These are phyloP conservation scores for Geranium rotundifolium DNA, from an alignment of 345 rosid species.

Conservation along the genomic window DNA sequence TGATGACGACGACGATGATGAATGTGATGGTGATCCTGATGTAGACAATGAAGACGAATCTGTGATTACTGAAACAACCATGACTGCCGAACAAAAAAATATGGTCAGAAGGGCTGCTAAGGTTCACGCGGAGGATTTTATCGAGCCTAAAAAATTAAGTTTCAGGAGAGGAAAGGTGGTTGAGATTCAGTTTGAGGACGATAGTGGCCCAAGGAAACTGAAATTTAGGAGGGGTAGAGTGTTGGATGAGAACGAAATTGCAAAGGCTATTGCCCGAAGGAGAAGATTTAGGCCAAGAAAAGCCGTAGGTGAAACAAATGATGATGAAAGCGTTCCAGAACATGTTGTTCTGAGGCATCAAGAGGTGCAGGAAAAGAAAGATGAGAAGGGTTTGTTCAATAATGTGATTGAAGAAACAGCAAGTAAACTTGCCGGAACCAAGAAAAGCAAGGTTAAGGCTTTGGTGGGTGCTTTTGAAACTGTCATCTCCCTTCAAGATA, in stretches of 20 bases:
- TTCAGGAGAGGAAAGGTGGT: conserved; percentile 57
- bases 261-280: conserved; percentile 21
- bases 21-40: conserved; percentile 26
- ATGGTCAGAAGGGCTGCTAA: conserved; percentile 8
- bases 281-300: conserved; percentile 36
- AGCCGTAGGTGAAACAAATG: conserved; percentile 17
- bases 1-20: conserved; percentile 7
- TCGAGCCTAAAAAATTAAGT: conserved; percentile 30
- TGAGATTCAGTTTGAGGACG: conserved; percentile 37
- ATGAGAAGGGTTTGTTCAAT: conserved; percentile 48
- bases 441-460: conserved; percentile 90
- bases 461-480: conserved; percentile 95
- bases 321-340: conserved; percentile 18
- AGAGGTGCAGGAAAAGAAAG: conserved; percentile 47
- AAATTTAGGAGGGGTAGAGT: conserved; percentile 52
- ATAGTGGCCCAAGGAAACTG: conserved; percentile 40
- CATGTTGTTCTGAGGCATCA: conserved; percentile 63
- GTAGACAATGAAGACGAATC: conserved; percentile 13
- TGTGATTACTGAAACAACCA: conserved; percentile 16
- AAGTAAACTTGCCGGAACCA: conserved; percentile 64
- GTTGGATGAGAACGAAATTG: conserved; percentile 23
- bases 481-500: conserved; percentile 75
- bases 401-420: conserved; percentile 93
- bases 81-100: neutral
- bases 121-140: conserved; percentile 18